Percentiles rank a stretch among this genome's conserved stretches.
These are phyloP conservation scores for Gorgonomyces haynaldii DNA, from an alignment of 192 early-diverging fungal genomes.

Conservation along the genomic window DNA sequence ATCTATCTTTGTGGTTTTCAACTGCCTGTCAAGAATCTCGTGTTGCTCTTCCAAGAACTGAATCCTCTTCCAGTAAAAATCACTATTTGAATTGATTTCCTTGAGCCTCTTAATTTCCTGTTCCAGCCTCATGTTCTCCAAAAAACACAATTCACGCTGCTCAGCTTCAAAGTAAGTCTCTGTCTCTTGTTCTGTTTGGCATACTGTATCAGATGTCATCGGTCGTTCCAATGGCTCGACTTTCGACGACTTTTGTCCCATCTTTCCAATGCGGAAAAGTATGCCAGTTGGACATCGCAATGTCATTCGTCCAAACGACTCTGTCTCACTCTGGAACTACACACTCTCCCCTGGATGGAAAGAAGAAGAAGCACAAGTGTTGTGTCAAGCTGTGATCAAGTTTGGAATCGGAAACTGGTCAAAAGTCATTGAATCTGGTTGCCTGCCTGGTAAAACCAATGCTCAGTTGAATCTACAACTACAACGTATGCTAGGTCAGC, in stretches of 20 bases:
- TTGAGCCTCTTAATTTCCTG: not conserved
- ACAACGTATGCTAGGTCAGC: conserved; percentile 89
- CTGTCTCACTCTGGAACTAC: conserved; percentile 89
- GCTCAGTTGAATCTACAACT: conserved; percentile 95
- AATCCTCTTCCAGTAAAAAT: too few species aligned
- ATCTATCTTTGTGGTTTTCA: too few species aligned
- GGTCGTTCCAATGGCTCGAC: not conserved
- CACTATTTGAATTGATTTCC: not conserved
- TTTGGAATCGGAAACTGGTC: conserved; percentile 95
- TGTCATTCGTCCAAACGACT: conserved; percentile 84
- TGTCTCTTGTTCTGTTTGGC: not conserved
- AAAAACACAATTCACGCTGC: not conserved
- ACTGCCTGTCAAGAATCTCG: too few species aligned
- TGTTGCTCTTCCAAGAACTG: too few species aligned
- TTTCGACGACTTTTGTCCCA: not conserved
- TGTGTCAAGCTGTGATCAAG: conserved; percentile 73
- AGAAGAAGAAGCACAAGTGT: conserved; percentile 64
- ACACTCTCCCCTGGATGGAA: conserved; percentile 91
- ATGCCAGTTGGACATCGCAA: conserved; percentile 84
- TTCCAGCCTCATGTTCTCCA: conserved; percentile 1
- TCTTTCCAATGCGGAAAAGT: conserved; percentile 22
- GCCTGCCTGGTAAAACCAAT: conserved; percentile 90
- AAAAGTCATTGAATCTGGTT: conserved; percentile 81
- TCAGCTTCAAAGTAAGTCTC: not conserved
- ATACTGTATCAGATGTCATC: not conserved